Base-by-base conservation (phyloP, 805 yeast genomes). In the Brettanomyces anomalus region DNA sequence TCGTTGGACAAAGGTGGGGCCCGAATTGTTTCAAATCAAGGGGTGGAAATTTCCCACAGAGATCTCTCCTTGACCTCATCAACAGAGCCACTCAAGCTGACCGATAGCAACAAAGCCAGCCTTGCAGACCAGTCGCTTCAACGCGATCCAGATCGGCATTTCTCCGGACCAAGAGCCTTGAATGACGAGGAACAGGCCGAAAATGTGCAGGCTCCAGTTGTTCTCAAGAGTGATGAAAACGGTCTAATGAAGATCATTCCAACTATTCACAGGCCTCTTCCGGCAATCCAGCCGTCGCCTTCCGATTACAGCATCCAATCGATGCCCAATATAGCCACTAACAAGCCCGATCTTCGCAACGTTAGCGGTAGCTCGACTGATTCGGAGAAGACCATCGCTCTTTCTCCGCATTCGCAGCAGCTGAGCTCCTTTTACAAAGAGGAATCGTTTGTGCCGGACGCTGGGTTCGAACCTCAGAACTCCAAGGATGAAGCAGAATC, bases 281-380 rank as follows among this genome's bases (percentile, higher is more conserved):
- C 72, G 3, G 43, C 51, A 3, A 62, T 68, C 8, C 53, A 49
- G 5, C 64, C 61, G 6, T 68, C 72, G 17, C 47, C 48, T 3
- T 58, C 64, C 3, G 55, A 59, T 37, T 54, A 49, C 32, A 61
- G 65, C 14, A 46, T 60, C 20, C 51, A 51, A 41, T 58, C 64
- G 13, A 53, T 62, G 54, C 65, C 66, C 43, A 62, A 51, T 57
- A 52, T 53, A 50, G 42, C 28, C 28, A 24, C 6, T 24, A 24
- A 11, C 40, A 26, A 24, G 8, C 60, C 47, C 48, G 31, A 45
- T 11, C 39, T 45, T 7, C 36, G 41, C 33, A 40, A 46, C 20
- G 44, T 46, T 26, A 16, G 20, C 19, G 57, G 48, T 54, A 44
- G 28, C 10, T 24, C 28, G 10, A 24, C 28, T 38, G 66, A 63